phyloP scores from a whole-genome alignment of 208 protist species.

The Leishmania turanica region DNA sequence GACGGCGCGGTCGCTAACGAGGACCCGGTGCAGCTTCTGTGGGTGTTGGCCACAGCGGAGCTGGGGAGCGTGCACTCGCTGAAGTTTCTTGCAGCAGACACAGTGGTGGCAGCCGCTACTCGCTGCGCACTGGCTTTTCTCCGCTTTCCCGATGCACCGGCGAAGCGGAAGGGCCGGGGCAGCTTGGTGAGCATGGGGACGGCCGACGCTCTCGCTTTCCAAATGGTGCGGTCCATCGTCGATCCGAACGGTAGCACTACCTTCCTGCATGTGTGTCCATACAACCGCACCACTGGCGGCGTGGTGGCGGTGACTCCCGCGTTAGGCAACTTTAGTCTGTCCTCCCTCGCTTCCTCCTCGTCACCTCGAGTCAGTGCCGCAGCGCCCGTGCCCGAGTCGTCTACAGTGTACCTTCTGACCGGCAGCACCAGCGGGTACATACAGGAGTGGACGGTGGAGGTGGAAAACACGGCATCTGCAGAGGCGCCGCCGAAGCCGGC shows the following conservation, averaged over 20 bases:
- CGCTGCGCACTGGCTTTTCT: slow-evolving; percentile 24
- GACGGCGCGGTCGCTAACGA: background rate
- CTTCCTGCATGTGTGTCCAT: slow-evolving; percentile 27
- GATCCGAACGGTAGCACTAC: slow-evolving; percentile 31
- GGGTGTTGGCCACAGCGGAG: slow-evolving; percentile 27
- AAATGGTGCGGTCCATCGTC: slow-evolving; percentile 14
- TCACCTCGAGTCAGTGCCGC: background rate
- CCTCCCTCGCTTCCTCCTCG: background rate
- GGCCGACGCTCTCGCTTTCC: slow-evolving; percentile 12
- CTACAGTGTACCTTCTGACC: slow-evolving; percentile 34
- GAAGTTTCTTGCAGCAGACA: slow-evolving; percentile 18
- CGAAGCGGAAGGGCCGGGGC: background rate
- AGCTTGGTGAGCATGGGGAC: background rate
- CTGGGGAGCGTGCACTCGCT: slow-evolving; percentile 25
- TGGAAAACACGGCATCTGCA: background rate
- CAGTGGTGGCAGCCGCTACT: slow-evolving; percentile 23
- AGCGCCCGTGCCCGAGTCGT: background rate
- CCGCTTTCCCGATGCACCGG: slow-evolving; percentile 2
- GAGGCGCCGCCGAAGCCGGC: background rate
- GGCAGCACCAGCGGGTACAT: slow-evolving; percentile 68
- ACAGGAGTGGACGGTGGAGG: slow-evolving; percentile 43
- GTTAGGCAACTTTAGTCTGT: no score
- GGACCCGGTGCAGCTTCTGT: slow-evolving; percentile 28
- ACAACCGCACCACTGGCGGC: slow-evolving; percentile 1
- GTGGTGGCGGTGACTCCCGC: background rate